phyloP scores from a whole-genome alignment of 2,329 filamentous ascomycete genomes.

The Leptographium procerum region DNA sequence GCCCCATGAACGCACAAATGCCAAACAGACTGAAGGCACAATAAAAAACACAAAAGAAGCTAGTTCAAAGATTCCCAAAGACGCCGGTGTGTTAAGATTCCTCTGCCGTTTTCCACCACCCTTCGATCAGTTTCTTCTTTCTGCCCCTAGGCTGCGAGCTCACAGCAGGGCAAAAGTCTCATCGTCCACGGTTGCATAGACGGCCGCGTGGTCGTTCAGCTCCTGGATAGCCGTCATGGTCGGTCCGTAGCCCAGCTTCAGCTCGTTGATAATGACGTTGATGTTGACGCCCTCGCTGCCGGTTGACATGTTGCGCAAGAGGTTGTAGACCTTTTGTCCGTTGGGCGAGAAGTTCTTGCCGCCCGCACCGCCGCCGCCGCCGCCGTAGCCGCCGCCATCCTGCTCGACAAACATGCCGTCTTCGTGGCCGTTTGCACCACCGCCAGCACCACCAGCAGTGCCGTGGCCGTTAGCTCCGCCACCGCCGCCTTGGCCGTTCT shows the following conservation, averaged over 20 bases:
- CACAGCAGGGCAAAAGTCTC: conserved; percentile 48
- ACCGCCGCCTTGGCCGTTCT: conserved; percentile 19
- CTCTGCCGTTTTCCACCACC: not conserved
- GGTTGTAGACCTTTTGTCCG: conserved; percentile 61
- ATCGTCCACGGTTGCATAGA: conserved; percentile 89
- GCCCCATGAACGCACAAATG: not conserved
- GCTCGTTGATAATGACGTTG: conserved; percentile 58
- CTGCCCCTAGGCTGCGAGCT: not conserved
- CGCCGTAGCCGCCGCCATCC: conserved; percentile 19
- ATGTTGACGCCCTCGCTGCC: conserved; percentile 77
- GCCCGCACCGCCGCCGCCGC: conserved; percentile 25
- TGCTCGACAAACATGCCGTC: conserved; percentile 46
- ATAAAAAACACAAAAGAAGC: not conserved
- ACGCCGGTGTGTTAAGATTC: not conserved
- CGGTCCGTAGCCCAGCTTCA: conserved; percentile 56
- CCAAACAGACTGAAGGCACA: not conserved
- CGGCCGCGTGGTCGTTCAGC: conserved; percentile 58
- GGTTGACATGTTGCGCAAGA: conserved; percentile 54
- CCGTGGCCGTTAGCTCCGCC: conserved; percentile 19
- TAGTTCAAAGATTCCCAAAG: not conserved
- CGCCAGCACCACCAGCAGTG: conserved; percentile 19
- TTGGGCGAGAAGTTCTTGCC: conserved; percentile 35
- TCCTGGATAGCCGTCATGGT: conserved; percentile 74
- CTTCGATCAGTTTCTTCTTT: too few relatives aligned
- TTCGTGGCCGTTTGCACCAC: conserved; percentile 23